These are phyloP conservation scores for Backusella liffmaniae DNA, from an alignment of 192 early-diverging fungal species.

Conservation along the genomic window DNA sequence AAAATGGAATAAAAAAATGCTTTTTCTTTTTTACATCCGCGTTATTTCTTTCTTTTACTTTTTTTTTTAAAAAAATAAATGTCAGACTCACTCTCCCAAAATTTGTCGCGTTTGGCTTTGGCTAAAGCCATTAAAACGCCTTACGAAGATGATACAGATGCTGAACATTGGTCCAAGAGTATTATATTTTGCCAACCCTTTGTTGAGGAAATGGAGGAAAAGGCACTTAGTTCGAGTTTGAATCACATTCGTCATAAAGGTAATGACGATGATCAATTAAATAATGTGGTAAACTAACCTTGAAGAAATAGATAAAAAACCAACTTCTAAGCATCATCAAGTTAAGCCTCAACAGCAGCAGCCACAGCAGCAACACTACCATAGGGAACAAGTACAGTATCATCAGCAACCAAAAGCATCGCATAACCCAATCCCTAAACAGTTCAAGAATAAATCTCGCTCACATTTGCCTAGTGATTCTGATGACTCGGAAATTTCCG, in stretches of 20 bases:
- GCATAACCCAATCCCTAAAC: neutral
- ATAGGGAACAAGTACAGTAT: neutral
- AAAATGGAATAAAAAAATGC: neutral
- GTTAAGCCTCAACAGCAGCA: neutral
- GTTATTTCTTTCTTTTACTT: neutral
- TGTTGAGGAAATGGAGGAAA: neutral
- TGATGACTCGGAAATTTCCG: neutral
- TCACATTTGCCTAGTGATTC: neutral
- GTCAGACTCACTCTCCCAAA: neutral
- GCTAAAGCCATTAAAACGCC: neutral
- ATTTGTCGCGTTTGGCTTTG: neutral
- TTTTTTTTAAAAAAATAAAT: neutral
- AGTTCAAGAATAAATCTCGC: neutral
- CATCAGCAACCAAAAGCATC: neutral
- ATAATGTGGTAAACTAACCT: neutral
- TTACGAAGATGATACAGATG: neutral
- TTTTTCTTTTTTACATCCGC: neutral
- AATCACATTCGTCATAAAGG: neutral
- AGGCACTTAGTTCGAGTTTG: neutral
- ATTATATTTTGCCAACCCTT: neutral
- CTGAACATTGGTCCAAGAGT: neutral
- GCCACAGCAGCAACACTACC: neutral
- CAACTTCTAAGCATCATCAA: neutral
- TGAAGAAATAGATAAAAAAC: neutral
- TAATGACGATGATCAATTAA: neutral